phyloP scores from a whole-genome alignment of 768 basidiomycete species.

The Fomitopsis serialis region DNA sequence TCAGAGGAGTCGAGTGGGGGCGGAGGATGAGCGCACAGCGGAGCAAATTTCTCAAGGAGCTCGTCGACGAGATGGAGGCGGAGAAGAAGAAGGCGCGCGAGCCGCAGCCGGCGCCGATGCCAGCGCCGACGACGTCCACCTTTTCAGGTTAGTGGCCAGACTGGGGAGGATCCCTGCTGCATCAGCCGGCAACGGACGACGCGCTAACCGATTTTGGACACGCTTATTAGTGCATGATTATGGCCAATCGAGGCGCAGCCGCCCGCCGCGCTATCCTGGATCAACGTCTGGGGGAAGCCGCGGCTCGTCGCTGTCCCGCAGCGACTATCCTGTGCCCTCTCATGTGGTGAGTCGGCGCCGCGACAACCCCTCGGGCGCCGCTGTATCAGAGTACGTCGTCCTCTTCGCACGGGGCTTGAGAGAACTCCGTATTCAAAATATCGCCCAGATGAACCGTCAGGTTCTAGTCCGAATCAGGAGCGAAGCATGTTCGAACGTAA shows the following conservation, averaged over 20 bases:
- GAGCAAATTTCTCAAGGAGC: conserved; percentile 63
- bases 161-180: background rate
- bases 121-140: conserved; percentile 12
- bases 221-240: background rate
- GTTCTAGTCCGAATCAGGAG: conserved; percentile 22
- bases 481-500: conserved; percentile 43
- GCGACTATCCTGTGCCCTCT: conserved; percentile 12
- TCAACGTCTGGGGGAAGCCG: conserved; percentile 13
- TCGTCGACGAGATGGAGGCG: conserved; percentile 43
- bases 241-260: conserved; percentile 6
- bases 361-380: background rate
- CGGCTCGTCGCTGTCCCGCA: conserved; percentile 22
- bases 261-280: conserved; percentile 9
- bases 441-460: background rate
- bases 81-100: conserved; percentile 39
- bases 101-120: conserved; percentile 17
- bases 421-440: too few relatives aligned
- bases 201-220: background rate
- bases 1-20: conserved; percentile 76
- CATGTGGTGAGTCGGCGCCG: conserved; percentile 1
- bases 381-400: background rate
- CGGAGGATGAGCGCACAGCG: conserved; percentile 66
- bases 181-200: background rate
- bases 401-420: too few relatives aligned
- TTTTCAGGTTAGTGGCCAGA: conserved; percentile 3